Evolutionary conservation across 495 filamentous ascomycete genomes (phyloP), one percentile per base, ranked within the genome.

Genomic region (Penicillium flavigenum): DNA sequence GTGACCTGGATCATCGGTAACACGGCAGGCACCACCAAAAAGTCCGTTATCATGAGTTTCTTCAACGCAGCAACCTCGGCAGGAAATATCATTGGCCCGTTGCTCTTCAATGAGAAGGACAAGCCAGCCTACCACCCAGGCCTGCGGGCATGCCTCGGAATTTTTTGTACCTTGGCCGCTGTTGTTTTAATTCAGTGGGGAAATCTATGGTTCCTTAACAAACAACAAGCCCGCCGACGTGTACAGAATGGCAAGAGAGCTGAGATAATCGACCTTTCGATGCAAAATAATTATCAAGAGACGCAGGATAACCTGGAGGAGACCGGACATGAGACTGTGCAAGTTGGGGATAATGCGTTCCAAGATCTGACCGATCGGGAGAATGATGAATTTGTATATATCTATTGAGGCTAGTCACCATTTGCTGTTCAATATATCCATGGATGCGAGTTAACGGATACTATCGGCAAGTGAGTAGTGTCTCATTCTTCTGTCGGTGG

Each of bases 371-470:
- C 83, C 26, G 84, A 87, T 63, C 65, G 81, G 31, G 69, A 84
- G 72, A 87, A 88, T 62, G 83, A 87, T 60, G 84, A 88, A 70
- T 86, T 87, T 73, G 78, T 86, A 7, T 86, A 86, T 75, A 80
- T 87, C 53, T 84, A 86, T 59, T 86, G 73, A 52, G 41, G 2
- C 14, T 12, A 20, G 27, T 14, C 7, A 10, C 26, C 6, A 32
- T 42, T 14, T 3, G 32, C 32, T 3, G n/a, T 50, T 19, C 42
- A 44, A 22, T 44, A 7, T 24, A 44, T n/a, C n/a, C n/a, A n/a
- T n/a, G n/a, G n/a, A n/a, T 44, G 36, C 7, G 7, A 38, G 8
- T 39, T 8, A n/a, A 17, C 16, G 2, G 6, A 39, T 39, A n/a
- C n/a, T 39, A 39, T 39, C 5, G 6, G 16, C 5, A 17, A 39